These are phyloP conservation scores for Paramecium bursaria DNA, from an alignment of 73 alveolate species.

Conservation along the genomic window DNA sequence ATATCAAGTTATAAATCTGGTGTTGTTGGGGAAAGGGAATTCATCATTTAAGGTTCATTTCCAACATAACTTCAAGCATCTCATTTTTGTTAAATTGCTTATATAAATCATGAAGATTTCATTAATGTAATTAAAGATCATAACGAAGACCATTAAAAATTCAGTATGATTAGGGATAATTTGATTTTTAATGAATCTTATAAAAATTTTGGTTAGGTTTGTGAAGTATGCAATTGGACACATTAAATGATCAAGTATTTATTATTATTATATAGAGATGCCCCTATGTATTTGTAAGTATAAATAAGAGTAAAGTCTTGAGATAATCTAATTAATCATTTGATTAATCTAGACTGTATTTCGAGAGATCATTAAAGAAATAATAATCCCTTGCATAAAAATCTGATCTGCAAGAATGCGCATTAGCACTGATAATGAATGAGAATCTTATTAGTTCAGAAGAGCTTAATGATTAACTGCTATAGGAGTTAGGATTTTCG, in stretches of 20 bases:
- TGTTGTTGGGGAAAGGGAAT: slow-evolving; percentile 52
- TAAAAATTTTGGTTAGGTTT: slow-evolving; percentile 46
- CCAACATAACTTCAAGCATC: not conserved
- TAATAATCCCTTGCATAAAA: not conserved
- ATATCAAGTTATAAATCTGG: slow-evolving; percentile 15
- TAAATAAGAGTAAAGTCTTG: slow-evolving; percentile 38
- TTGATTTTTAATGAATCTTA: slow-evolving; percentile 37
- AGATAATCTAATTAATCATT: not conserved
- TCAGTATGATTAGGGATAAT: slow-evolving; percentile 28
- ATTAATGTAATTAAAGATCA: not conserved
- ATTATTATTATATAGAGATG: no score
- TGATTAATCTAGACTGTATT: slow-evolving; percentile 6
- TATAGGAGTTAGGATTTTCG: no score
- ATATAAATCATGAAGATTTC: slow-evolving; percentile 13
- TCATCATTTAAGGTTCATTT: slow-evolving; percentile 1
- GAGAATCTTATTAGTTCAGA: not conserved
- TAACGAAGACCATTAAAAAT: slow-evolving; percentile 31
- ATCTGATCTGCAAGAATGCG: slow-evolving; percentile 34
- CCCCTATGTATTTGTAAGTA: slow-evolving; percentile 29
- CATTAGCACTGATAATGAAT: slow-evolving; percentile 45
- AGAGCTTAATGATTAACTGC: slow-evolving; percentile 43
- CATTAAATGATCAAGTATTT: slow-evolving; percentile 31
- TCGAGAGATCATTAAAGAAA: not conserved
- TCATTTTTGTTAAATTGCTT: slow-evolving; percentile 1
- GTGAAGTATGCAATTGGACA: slow-evolving; percentile 56